A percentile compares a stretch with the other conserved stretches of the same genome.
phyloP scores from a whole-genome alignment of 441 rosid species.

The Gossypium gossypioides region DNA sequence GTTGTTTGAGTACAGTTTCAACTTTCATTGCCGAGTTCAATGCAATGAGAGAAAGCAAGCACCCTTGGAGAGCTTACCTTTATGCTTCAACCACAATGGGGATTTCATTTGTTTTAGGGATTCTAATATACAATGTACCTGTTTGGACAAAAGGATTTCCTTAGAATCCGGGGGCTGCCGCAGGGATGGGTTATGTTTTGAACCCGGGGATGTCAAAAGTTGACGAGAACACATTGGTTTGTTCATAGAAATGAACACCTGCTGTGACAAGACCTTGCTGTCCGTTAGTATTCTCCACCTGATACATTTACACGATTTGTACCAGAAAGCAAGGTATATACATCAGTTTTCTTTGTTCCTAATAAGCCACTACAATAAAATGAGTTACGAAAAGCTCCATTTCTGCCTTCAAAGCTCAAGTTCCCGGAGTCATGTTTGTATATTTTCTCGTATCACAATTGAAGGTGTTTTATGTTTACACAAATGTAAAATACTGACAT shows the following conservation, averaged over 20 bases:
- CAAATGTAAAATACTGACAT: neutral
- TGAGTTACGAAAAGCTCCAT: neutral
- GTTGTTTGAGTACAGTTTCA: conserved; percentile 88
- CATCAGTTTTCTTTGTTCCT: neutral
- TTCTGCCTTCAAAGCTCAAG: neutral
- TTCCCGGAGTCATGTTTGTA: neutral
- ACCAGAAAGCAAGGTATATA: neutral
- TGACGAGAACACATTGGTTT: neutral
- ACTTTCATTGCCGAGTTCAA: conserved; percentile 83
- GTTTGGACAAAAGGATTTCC: conserved; percentile 36
- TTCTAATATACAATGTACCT: conserved; percentile 39
- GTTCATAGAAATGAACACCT: neutral
- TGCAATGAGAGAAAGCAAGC: conserved; percentile 60
- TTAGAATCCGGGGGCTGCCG: conserved; percentile 11
- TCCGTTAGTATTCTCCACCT: neutral
- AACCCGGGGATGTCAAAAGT: neutral
- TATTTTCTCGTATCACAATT: neutral
- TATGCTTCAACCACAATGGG: conserved; percentile 45
- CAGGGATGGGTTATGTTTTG: neutral
- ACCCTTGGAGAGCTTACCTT: conserved; percentile 60
- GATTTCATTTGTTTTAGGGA: conserved; percentile 50
- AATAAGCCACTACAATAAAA: neutral
- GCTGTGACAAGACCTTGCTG: neutral
- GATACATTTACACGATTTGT: neutral
- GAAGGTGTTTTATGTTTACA: neutral